Evolutionary conservation across 495 filamentous ascomycete species (phyloP).

Genomic region (Pyrenopolyporus hunteri): DNA sequence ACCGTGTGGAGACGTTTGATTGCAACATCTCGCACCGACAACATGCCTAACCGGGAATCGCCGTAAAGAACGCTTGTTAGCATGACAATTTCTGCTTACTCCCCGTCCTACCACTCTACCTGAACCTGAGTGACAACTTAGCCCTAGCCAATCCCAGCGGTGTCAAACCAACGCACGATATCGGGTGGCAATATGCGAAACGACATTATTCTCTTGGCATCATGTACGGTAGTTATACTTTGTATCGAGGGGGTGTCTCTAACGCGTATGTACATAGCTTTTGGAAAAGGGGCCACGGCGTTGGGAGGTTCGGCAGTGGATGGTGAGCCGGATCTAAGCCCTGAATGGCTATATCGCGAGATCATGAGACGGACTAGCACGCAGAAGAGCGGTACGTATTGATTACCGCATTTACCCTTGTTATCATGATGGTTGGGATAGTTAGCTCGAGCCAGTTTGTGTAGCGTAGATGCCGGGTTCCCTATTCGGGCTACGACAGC

Average conservation of each 20-base stretch:
- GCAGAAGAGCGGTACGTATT: neutral
- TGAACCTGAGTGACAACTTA: neutral
- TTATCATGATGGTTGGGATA: neutral
- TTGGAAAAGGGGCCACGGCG: slow-evolving; percentile 1
- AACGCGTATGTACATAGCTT: neutral
- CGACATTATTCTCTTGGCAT: neutral
- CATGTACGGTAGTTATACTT: neutral
- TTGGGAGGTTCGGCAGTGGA: slow-evolving; percentile 18
- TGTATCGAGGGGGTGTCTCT: neutral
- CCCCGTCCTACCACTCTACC: slow-evolving; percentile 1
- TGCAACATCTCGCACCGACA: neutral
- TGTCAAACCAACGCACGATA: neutral
- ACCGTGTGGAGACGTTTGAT: neutral
- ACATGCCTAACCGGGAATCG: neutral
- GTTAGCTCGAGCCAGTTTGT: neutral
- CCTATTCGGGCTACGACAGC: neutral
- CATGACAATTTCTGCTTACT: slow-evolving; percentile 1
- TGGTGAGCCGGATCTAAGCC: neutral
- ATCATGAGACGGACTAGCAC: slow-evolving; percentile 1
- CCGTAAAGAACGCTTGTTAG: neutral
- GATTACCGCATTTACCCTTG: slow-evolving; percentile 5
- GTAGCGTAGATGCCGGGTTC: slow-evolving; percentile 7
- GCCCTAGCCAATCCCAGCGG: neutral
- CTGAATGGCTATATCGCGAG: slow-evolving; percentile 7
- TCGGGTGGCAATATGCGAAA: neutral